Conservation (phyloP, 1,139 yeast species). For the Yamadazyma epiphylla region DNA sequence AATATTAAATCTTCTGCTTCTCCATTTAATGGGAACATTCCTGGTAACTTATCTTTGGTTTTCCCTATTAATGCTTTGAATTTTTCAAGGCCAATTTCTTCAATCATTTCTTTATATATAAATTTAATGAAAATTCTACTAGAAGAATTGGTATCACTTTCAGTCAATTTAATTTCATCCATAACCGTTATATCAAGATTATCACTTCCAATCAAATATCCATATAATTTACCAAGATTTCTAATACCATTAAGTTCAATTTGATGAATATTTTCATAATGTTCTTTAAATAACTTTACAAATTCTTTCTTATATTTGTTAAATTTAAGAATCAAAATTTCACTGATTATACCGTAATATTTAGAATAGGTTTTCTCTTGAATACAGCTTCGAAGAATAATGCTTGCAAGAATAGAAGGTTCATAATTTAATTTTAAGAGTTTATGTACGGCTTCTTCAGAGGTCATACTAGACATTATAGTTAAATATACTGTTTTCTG, state of each 20-base stretch:
- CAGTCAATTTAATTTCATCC: conserved; percentile 61
- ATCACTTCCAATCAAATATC: conserved; percentile 75
- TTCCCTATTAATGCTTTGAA: conserved; percentile 48
- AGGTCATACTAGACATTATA: conserved; percentile 87
- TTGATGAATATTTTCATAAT: conserved; percentile 58
- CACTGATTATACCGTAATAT: conserved; percentile 77
- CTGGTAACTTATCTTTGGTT: conserved; percentile 44
- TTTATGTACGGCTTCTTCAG: conserved; percentile 93
- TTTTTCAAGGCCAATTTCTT: conserved; percentile 63
- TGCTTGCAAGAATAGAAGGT: conserved; percentile 54
- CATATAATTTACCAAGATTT: conserved; percentile 83
- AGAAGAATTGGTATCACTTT: conserved; percentile 71
- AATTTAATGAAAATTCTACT: conserved; percentile 80
- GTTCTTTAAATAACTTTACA: conserved; percentile 47
- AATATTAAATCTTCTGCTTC: conserved; percentile 66
- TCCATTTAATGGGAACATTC: conserved; percentile 45
- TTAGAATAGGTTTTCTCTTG: conserved; percentile 89
- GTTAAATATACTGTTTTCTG: conserved; percentile 78
- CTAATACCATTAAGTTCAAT: conserved; percentile 72
- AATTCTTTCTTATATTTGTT: conserved; percentile 58
- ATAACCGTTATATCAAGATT: conserved; percentile 51
- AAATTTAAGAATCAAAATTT: conserved; percentile 46
- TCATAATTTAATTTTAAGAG: conserved; percentile 47
- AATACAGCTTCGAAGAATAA: conserved; percentile 78
- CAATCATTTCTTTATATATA: conserved; percentile 74